Percentiles rank a stretch among this genome's conserved stretches.
Conservation (phyloP, 75 land plant genomes). For the Pinus tabuliformis region DNA sequence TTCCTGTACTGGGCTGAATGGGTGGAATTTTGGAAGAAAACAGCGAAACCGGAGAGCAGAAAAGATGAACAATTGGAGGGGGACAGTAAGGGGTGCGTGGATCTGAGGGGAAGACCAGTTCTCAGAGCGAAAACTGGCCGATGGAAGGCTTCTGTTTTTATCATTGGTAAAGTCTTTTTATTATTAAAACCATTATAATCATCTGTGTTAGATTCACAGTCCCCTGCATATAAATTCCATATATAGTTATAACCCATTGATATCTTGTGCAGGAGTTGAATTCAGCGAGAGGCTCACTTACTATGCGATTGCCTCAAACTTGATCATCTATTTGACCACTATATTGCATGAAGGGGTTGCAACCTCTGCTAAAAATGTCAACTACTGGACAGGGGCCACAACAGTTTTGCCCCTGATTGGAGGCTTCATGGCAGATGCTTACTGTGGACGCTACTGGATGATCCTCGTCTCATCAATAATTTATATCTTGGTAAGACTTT, state of each 20-base stretch:
- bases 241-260: no score
- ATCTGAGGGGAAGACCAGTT: constrained; percentile 20
- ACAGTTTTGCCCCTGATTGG: constrained; percentile 75
- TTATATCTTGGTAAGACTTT: constrained; percentile 60
- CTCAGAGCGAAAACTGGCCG: constrained; percentile 31
- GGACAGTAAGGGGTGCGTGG: constrained; percentile 26
- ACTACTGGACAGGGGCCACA: constrained; percentile 75
- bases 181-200: not conserved
- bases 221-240: not conserved
- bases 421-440: constrained; percentile 92
- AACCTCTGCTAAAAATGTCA: constrained; percentile 71
- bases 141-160: constrained; percentile 31
- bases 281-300: constrained; percentile 83
- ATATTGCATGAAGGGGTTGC: constrained; percentile 63
- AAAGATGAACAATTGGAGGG: not conserved
- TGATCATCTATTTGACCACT: constrained; percentile 71
- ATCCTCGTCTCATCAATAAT: constrained; percentile 55
- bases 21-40: no score
- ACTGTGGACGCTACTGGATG: constrained; percentile 73
- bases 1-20: no score
- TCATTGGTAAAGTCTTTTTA: constrained; percentile 18
- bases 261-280: constrained; percentile 56
- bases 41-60: no score
- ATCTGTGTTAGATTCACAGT: not conserved
- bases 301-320: constrained; percentile 67